Percentiles rank a stretch among this genome's conserved stretches.
These are phyloP conservation scores for Funneliformis caledonium DNA, from an alignment of 371 early-diverging fungal species.

Conservation along the genomic window DNA sequence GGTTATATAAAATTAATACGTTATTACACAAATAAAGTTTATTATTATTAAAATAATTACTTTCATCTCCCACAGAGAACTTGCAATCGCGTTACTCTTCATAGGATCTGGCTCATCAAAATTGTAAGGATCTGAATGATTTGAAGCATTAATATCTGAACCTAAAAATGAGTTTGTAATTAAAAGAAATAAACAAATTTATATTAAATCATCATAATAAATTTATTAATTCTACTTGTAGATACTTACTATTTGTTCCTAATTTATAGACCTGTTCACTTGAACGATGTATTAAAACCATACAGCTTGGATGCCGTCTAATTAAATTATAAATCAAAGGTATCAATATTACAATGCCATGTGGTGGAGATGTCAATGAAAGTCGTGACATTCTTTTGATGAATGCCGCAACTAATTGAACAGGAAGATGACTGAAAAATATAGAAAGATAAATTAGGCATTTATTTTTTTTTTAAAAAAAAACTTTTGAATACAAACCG, in stretches of 20 bases:
- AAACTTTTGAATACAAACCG: background rate
- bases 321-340: slow-evolving; percentile 92
- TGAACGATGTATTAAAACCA: slow-evolving; percentile 79
- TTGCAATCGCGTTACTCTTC: slow-evolving; percentile 79
- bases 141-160: slow-evolving; percentile 43
- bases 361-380: slow-evolving; percentile 82
- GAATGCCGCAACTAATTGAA: slow-evolving; percentile 89
- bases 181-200: background rate
- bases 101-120: slow-evolving; percentile 73
- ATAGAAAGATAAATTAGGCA: background rate
- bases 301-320: slow-evolving; percentile 87
- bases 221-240: background rate
- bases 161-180: background rate
- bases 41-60: slow-evolving; percentile 43
- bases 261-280: slow-evolving; percentile 43
- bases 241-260: background rate
- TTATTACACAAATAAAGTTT: background rate
- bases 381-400: slow-evolving; percentile 89
- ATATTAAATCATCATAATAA: background rate
- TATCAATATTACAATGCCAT: slow-evolving; percentile 79
- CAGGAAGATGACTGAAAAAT: slow-evolving; percentile 75
- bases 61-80: slow-evolving; percentile 92
- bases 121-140: slow-evolving; percentile 67
- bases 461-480: background rate
- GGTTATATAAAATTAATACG: background rate